Base-by-base conservation (phyloP, 352 stramenopile genomes). In the Pythium inflatum region DNA sequence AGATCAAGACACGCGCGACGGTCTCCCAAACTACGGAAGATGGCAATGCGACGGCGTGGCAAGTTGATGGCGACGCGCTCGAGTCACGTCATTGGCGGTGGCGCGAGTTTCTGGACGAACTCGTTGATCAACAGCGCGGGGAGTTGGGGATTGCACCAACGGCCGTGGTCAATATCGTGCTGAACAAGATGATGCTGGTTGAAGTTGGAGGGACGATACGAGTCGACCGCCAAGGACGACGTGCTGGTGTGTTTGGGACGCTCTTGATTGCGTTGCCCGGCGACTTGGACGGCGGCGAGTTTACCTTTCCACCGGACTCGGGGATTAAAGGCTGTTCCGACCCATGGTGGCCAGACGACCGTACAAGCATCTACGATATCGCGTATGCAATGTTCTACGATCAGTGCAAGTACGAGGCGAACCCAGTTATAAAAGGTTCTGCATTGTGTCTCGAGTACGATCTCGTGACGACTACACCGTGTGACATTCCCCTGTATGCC, bases 391-490 rank as follows among this genome's bases (percentile, higher is more conserved):
- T n/a, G n/a, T 54, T 54, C 27, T 27, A 54, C 46, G 27, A 54
- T 16, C 28, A 27, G 24, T 54, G 46, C 24, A n/a, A 54, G 46
- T 54, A 31, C 22, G 27, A 30, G 14, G 46, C 27, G 5, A 12
- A 54, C 5, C 46, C 46, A 16, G 36, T 43, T 5, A 22, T 16
- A 5, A 36, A 25, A 8, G 48, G 48, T 28, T n/a, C 28, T 18
- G 48, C 48, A n/a, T 20, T 56, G 2, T 56, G 28, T 36, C 28
- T 56, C 25, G 48, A 34, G 27, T 56, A 56, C 48, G 27, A 56
- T 56, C 24, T 56, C 27, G 22, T 22, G 24, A 56, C 48, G 22
- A 56, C 48, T 8, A 56, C 48, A 16, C 48, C 48, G 25, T 28
- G 27, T 16, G 25, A 56, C 24, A 25, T 56, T 25, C 28, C 48